Evolutionary conservation across 495 filamentous ascomycete species (phyloP), one percentile per base, ranked within the genome.

Genomic region (Tricharina praecox): DNA sequence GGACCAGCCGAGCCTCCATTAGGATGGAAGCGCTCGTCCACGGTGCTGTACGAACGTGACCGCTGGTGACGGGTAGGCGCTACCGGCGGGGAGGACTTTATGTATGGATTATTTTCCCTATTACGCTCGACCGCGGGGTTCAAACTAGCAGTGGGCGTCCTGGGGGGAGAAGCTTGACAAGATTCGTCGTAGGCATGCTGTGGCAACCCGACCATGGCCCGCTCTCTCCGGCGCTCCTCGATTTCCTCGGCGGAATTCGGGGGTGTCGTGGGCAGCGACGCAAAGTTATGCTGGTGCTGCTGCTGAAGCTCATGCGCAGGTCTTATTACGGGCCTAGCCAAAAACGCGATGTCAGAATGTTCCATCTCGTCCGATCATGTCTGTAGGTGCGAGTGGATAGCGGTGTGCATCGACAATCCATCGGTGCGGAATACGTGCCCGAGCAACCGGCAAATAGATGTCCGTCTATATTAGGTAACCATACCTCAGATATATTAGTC

Each of bases 401-500:
- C n/a, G n/a, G n/a, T n/a, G n/a, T n/a, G n/a, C n/a, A n/a, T n/a
- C 9, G 13, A 13, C 28, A 45, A 15, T 43, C 13, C 39, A 50
- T 41, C 55, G 50, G 50, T 24, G 50, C 38, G 28, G 48, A 41
- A 45, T 45, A 49, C n/a, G n/a, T n/a, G n/a, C 19, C 38, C 18
- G 18, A 37, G 21, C 49, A 48, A 53, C 53, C 43, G 36, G 47
- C 40, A 52, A 35, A 23, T 38, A 47, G 41, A 30, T 50, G 38
- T 37, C 20, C 37, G 25, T 26, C 43, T 32, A 33, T 44, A 3
- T 44, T n/a, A 28, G 43, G 25, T 33, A 46, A 46, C 30, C 74
- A 61, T 81, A 94, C 88, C 87, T 84, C 49, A 96, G 67, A 63
- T 90, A 96, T 62, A 96, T 86, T 64, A 80, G 79, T 28, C 88